Evolutionary conservation across 1,284 basidiomycete species (phyloP).

Genomic region (Papiliotrema terrestris): DNA sequence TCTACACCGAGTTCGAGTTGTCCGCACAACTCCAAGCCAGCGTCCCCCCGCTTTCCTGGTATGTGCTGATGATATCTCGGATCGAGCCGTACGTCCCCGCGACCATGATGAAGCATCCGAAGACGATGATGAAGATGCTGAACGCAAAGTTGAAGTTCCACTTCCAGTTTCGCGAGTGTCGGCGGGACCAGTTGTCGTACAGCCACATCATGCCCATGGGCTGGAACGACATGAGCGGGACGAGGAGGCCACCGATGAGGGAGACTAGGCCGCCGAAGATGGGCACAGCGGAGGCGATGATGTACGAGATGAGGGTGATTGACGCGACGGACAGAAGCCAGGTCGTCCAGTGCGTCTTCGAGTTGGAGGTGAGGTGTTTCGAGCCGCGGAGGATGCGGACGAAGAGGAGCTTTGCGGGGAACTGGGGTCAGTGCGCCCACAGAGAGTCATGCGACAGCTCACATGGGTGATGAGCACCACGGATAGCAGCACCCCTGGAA

Average conservation of each 20-base stretch:
- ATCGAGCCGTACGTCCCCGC: slow-evolving; percentile 6
- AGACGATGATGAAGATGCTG: slow-evolving; percentile 2
- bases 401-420: slow-evolving; percentile 49
- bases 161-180: not conserved
- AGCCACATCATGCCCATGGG: slow-evolving; percentile 4
- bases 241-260: slow-evolving; percentile 26
- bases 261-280: slow-evolving; percentile 24
- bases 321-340: slow-evolving; percentile 48
- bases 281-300: slow-evolving; percentile 21
- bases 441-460: not conserved
- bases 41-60: slow-evolving; percentile 1
- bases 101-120: slow-evolving; percentile 7
- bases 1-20: slow-evolving; percentile 7
- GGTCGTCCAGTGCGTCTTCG: slow-evolving; percentile 56
- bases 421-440: not conserved
- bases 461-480: slow-evolving; percentile 35
- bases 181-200: not conserved
- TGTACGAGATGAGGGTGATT: slow-evolving; percentile 11
- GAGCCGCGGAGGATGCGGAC: slow-evolving; percentile 60
- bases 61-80: slow-evolving; percentile 2
- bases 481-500: slow-evolving; percentile 36
- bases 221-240: slow-evolving; percentile 6
- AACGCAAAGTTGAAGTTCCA: not conserved
- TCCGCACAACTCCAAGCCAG: slow-evolving; percentile 6
- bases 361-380: slow-evolving; percentile 59